These are phyloP conservation scores for Kodamaea lidongshanica DNA, from an alignment of 805 yeast species.

Conservation along the genomic window DNA sequence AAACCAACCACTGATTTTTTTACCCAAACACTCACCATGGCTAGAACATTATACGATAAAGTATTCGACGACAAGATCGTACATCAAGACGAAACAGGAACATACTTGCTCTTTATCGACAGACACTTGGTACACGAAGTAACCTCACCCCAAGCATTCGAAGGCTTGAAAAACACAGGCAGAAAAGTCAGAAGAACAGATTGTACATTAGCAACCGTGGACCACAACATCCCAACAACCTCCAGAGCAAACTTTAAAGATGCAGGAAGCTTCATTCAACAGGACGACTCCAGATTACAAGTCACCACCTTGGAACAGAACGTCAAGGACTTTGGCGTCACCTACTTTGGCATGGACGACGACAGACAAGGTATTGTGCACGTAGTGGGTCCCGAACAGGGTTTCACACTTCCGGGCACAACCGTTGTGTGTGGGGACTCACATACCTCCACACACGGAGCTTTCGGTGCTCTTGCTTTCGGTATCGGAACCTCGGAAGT, in stretches of 20 bases:
- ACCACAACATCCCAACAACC: constrained; percentile 94
- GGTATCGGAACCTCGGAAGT: constrained; percentile 99
- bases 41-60: constrained; percentile 86
- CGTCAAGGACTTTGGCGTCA: constrained; percentile 81
- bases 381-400: constrained; percentile 98
- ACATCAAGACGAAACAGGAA: constrained; percentile 81
- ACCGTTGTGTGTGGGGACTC: constrained; percentile 99
- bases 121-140: constrained; percentile 98
- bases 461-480: constrained; percentile 94
- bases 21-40: no score
- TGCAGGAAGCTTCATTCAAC: constrained; percentile 74
- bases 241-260: constrained; percentile 74
- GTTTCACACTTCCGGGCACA: constrained; percentile 96
- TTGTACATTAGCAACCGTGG: constrained; percentile 91
- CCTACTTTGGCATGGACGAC: constrained; percentile 93
- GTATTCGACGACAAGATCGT: constrained; percentile 94
- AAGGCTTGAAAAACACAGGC: constrained; percentile 83
- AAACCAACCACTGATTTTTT: no score
- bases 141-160: constrained; percentile 98
- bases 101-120: constrained; percentile 84
- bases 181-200: constrained; percentile 87
- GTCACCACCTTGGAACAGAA: constrained; percentile 89
- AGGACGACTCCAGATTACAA: constrained; percentile 88
- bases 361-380: constrained; percentile 97
- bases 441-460: constrained; percentile 98